These are phyloP conservation scores for Colletotrichum sidae DNA, from an alignment of 2,329 filamentous ascomycete genomes.

Conservation along the genomic window DNA sequence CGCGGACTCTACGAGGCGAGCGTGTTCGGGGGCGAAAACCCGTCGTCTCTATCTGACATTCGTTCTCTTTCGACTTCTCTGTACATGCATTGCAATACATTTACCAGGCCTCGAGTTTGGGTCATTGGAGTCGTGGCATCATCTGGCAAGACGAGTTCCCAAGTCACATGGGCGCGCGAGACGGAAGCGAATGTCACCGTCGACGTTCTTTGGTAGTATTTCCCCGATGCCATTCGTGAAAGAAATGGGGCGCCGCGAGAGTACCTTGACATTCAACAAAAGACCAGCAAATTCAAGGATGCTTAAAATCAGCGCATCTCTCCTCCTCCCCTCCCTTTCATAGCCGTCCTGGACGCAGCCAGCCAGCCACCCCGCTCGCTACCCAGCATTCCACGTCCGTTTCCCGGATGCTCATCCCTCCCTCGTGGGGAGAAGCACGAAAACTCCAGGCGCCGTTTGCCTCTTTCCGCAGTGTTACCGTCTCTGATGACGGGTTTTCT, in stretches of 20 bases:
- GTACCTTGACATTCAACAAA: too few species aligned
- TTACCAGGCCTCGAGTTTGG: too few species aligned
- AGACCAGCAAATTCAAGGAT: too few species aligned
- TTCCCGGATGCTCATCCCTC: constrained; percentile 3
- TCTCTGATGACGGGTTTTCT: constrained; percentile 9
- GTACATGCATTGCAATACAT: constrained; percentile 14
- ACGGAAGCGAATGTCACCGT: too few species aligned
- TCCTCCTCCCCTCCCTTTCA: background rate
- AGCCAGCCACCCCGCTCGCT: constrained; percentile 9
- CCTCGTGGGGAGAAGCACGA: constrained; percentile 11
- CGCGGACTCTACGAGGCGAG: constrained; percentile 1
- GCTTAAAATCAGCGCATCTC: too few species aligned
- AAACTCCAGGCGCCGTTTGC: constrained; percentile 35
- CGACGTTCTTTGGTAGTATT: too few species aligned
- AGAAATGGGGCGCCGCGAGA: too few species aligned
- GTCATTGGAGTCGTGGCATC: background rate
- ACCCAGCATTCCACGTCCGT: background rate
- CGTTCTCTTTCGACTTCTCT: constrained; percentile 6
- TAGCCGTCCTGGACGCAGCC: background rate
- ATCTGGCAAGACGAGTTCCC: background rate
- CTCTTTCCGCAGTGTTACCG: constrained; percentile 5
- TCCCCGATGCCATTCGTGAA: too few species aligned
- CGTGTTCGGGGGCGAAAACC: background rate
- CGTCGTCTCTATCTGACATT: background rate
- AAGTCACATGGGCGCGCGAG: background rate